Conservation (phyloP, 129 eudicot genomes). For the carrot (Daucus carota) region DH1_v3.0 NC_030381.2:39698001-39698500, state of each 20-base stretch:
- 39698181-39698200: constrained; percentile 43
- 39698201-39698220: not conserved
- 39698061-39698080: constrained; percentile 94
- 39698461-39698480: not conserved
- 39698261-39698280: constrained; percentile 13
- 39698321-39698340: constrained; percentile 93
- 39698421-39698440: constrained; percentile 8
- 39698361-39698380: constrained; percentile 97
- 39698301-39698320: constrained; percentile 99
- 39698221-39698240: constrained; percentile 9
- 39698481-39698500: not conserved
- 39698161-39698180: constrained; percentile 97
- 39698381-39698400: constrained; percentile 98
- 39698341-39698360: constrained; percentile 98
- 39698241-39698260: not conserved
- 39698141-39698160: constrained; percentile 96
- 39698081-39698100: constrained; percentile 99
- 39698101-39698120: constrained; percentile 96
- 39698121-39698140: constrained; percentile 94
- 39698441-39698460: not conserved
- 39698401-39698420: constrained; percentile 12
- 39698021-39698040: not conserved
- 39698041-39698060: constrained; percentile 13
- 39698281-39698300: constrained; percentile 95
- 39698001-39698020: not conserved